Base-by-base conservation (phyloP, 805 yeast species). In the Teunomyces atbi region DNA sequence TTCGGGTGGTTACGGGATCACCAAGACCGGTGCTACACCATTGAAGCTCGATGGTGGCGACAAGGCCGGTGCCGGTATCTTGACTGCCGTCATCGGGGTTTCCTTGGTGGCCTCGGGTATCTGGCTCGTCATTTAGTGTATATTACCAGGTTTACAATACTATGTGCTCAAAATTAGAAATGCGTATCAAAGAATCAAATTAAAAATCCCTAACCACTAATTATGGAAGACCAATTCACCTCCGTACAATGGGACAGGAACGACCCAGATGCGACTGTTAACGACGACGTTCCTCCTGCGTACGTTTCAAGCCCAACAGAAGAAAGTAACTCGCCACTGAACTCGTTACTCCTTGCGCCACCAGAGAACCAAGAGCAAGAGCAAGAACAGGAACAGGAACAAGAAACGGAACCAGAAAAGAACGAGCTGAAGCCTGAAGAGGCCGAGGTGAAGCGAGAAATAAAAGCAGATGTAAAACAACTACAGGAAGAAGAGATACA, bases 41-140 rank as follows among this genome's bases (percentile, higher is more conserved):
- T 50, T 52, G 45, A 34, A 13, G 15, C 46, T 52, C 18, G 44
- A 42, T 19, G 10, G 43, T 10, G 46, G 45, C 16, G 56, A 52
- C 26, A 78, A 74, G 53, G 96, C 89, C 1, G 98, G 98, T 43
- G 97, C 97, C 1, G 96, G 95, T 44, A 73, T 91, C 23, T 65
- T 89, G 39, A 92, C 99, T 0, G 95, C 91, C 0, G 64, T 89
- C 18, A 45, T 52, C n/a, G 56, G 51, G 5, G 82, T 87, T 1
- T 63, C 89, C 51, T 78, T 81, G 2, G 61, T 75, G 2, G 58
- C 89, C 26, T 60, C 83, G 15, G 89, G 83, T 34, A 81, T 83
- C 23, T 90, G 98, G 97, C 83, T 92, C 89, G 60, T 82, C 45
- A 60, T 81, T 44, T 81, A 64, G 47, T 20, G 33, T 21, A 20